Evolutionary conservation across 2,329 filamentous ascomycete species (phyloP).

Genomic region (Leptographium wingfieldii): DNA sequence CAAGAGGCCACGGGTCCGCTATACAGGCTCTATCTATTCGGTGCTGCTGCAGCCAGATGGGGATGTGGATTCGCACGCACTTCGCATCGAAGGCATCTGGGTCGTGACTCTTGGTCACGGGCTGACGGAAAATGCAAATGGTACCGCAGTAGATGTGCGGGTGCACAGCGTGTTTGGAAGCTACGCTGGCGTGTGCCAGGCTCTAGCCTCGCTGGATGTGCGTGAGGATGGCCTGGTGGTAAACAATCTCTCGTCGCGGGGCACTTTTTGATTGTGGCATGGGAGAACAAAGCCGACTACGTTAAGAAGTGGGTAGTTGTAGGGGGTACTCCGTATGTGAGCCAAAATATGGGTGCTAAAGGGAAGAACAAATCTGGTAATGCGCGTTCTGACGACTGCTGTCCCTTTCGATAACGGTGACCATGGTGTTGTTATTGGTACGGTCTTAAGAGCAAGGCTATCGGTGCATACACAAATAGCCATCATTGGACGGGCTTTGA

Average conservation of each 20-base stretch:
- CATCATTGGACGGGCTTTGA: too few relatives aligned
- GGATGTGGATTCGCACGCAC: conserved; percentile 33
- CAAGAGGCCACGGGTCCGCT: conserved; percentile 21
- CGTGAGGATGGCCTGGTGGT: conserved; percentile 27
- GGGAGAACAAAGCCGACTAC: background rate
- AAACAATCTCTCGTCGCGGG: conserved; percentile 23
- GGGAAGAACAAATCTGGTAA: too few relatives aligned
- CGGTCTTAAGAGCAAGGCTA: too few relatives aligned
- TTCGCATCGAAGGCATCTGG: conserved; percentile 34
- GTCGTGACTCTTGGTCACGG: conserved; percentile 50
- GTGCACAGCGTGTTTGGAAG: conserved; percentile 9
- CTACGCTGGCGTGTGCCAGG: conserved; percentile 22
- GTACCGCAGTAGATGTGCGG: conserved; percentile 6
- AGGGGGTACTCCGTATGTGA: too few relatives aligned
- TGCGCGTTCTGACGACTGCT: too few relatives aligned
- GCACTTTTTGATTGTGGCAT: background rate
- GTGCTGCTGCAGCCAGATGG: conserved; percentile 37
- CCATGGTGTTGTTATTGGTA: too few relatives aligned
- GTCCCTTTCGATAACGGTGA: too few relatives aligned
- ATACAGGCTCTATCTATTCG: conserved; percentile 43
- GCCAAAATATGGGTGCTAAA: too few relatives aligned
- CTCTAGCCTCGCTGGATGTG: conserved; percentile 23
- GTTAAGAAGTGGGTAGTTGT: too few relatives aligned
- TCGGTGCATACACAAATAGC: too few relatives aligned
- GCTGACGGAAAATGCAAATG: conserved; percentile 16